Percentiles rank a stretch among this genome's conserved stretches.
phyloP scores from a whole-genome alignment of 2,329 filamentous ascomycete species.

The Aplosporella prunicola region DNA sequence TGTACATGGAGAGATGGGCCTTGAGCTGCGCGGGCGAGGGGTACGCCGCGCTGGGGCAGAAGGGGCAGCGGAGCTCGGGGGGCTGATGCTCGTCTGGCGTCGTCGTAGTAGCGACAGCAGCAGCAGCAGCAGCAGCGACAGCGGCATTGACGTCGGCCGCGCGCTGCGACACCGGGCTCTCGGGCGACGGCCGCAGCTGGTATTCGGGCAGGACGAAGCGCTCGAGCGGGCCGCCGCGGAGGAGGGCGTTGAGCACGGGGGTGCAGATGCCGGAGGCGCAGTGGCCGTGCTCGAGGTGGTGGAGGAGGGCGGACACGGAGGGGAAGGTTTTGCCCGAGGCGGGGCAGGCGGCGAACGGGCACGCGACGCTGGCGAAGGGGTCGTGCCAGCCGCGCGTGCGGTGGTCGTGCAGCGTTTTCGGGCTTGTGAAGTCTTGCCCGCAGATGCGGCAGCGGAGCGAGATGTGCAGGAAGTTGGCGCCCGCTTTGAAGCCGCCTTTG shows the following conservation, averaged over 20 bases:
- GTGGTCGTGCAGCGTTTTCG: slow-evolving; percentile 11
- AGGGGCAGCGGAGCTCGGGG: slow-evolving; percentile 3
- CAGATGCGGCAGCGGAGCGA: slow-evolving; percentile 6
- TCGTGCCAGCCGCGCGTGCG: slow-evolving; percentile 11
- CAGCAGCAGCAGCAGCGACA: neutral
- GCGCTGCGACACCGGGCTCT: neutral
- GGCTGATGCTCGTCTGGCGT: neutral
- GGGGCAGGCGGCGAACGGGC: slow-evolving; percentile 2
- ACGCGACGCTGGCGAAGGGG: slow-evolving; percentile 4
- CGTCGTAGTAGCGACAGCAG: neutral
- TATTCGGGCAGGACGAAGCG: slow-evolving; percentile 3
- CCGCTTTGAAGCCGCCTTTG: slow-evolving; percentile 10
- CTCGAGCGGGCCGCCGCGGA: slow-evolving; percentile 8
- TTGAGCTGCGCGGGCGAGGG: slow-evolving; percentile 3
- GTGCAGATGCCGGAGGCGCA: slow-evolving; percentile 8
- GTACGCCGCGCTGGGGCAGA: slow-evolving; percentile 1
- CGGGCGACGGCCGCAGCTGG: slow-evolving; percentile 2
- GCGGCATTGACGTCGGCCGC: neutral
- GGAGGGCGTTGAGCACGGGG: slow-evolving; percentile 1
- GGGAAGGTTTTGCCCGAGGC: neutral
- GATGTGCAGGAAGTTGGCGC: slow-evolving; percentile 10
- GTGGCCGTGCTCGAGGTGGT: slow-evolving; percentile 6
- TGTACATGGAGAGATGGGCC: slow-evolving; percentile 4
- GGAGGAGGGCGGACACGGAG: slow-evolving; percentile 5
- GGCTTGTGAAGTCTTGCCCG: slow-evolving; percentile 7